Conservation (phyloP, 345 rosid genomes). For the Moricandia arvensis region DNA sequence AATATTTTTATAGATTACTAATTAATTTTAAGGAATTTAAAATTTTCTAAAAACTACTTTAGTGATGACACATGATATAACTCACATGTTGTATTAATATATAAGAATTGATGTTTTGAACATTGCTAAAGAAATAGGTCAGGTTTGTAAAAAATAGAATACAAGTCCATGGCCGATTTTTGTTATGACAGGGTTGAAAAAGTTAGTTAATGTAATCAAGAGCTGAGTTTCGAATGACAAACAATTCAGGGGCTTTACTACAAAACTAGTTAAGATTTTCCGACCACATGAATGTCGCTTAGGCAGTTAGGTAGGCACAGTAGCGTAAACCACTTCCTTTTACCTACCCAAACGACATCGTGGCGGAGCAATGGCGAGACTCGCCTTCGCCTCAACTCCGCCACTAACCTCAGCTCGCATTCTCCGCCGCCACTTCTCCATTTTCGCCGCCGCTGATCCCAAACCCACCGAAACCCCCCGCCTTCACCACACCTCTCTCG, state of each 20-base stretch:
- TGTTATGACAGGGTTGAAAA: neutral
- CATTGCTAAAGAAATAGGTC: neutral
- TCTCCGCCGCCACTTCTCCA: slow-evolving; percentile 32
- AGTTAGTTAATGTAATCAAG: neutral
- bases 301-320: neutral
- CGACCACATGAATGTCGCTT: slow-evolving; percentile 6
- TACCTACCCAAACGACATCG: neutral
- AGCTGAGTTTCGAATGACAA: neutral
- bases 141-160: neutral
- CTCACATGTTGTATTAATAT: too few species aligned
- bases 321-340: neutral
- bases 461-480: slow-evolving; percentile 36
- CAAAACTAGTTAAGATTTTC: slow-evolving; percentile 13
- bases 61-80: too few species aligned
- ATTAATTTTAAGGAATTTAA: too few species aligned
- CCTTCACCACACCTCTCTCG: slow-evolving; percentile 58
- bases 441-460: slow-evolving; percentile 28
- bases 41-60: too few species aligned
- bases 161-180: neutral
- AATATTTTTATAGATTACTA: too few species aligned
- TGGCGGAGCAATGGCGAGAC: slow-evolving; percentile 33
- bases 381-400: slow-evolving; percentile 33
- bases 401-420: slow-evolving; percentile 20
- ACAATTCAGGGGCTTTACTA: neutral
- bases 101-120: too few species aligned